Percentiles rank a stretch among this genome's conserved stretches.
These are phyloP conservation scores for Auxenochlorella protothecoides DNA, from an alignment of 139 green algal species.

Conservation along the genomic window DNA sequence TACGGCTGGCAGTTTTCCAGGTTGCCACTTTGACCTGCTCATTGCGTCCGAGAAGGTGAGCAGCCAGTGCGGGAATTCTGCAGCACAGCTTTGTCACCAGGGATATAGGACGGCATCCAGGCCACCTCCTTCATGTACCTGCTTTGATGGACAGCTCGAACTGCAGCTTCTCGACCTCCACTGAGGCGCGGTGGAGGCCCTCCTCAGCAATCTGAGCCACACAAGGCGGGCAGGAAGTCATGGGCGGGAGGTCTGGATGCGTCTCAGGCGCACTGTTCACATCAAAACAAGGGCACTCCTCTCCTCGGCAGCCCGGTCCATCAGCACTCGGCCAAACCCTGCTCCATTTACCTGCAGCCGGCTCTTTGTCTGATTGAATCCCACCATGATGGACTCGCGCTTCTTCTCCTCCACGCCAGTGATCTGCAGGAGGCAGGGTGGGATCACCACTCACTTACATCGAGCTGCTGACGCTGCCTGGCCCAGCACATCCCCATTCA, in stretches of 20 bases:
- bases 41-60: neutral
- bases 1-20: no score
- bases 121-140: conserved; percentile 1
- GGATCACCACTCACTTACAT: no score
- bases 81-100: no score
- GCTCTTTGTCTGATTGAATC: conserved; percentile 53
- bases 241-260: no score
- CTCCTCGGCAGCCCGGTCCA: conserved; percentile 32
- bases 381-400: conserved; percentile 67
- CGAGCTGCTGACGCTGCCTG: no score
- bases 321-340: conserved; percentile 36
- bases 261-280: no score
- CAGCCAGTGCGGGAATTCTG: no score
- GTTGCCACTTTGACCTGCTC: neutral
- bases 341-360: conserved; percentile 42
- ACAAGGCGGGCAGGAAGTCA: no score
- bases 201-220: neutral
- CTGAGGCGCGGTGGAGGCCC: neutral
- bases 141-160: conserved; percentile 26
- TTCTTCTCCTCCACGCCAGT: conserved; percentile 54
- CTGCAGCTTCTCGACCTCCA: conserved; percentile 28
- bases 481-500: no score
- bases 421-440: neutral
- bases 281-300: neutral
- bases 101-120: neutral